Base-by-base conservation (phyloP, 208 protist genomes). In the Leishmania mexicana region DNA sequence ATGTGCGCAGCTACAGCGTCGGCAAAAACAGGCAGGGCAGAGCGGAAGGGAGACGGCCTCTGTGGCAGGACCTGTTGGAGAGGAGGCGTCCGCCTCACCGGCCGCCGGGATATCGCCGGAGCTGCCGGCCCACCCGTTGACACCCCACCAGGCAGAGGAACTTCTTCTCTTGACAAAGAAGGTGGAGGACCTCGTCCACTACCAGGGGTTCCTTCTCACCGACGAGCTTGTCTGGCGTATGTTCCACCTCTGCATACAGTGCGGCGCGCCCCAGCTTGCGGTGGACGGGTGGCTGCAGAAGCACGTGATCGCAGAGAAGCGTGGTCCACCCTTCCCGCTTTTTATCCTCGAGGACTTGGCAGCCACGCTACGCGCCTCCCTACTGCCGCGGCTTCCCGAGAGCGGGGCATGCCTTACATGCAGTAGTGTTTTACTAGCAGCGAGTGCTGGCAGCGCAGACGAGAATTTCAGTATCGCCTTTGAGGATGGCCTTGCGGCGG, bases 221-320 rank as follows among this genome's bases (percentile, higher is more conserved):
- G 89, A 96, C 74, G 91, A 92, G 74, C 81, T 95, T 7, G 82
- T 95, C 24, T 96, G 88, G 78, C 75, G 81, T 7, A 80, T 88
- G 70, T 83, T 96, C 57, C 90, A 90, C 17, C 78, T 84, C 35
- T 89, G 90, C 76, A 83, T 94, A 58, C 80, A 85, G 10, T 82
- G 81, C 58, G 90, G 90, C 60, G 89, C 85, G 19, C 86, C 89
- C 67, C 76, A 79, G 53, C 73, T 76, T 5, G 90, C 88, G 42
- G 35, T 93, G 67, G 58, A 76, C 31, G 65, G 19, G 58, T 89
- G 85, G 88, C 74, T 93, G 67, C 75, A 80, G 28, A 75, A 78
- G 11, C 82, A 83, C 65, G 84, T 93, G 42, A 38, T 93, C 7
- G 81, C 45, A 35, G 85, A 87, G 47, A 21, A 75, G 28, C 87